Evolutionary conservation across 164 flowering plant genomes (phyloP), one percentile per base, ranked within the genome.

Genomic region (Saururus chinensis): DNA sequence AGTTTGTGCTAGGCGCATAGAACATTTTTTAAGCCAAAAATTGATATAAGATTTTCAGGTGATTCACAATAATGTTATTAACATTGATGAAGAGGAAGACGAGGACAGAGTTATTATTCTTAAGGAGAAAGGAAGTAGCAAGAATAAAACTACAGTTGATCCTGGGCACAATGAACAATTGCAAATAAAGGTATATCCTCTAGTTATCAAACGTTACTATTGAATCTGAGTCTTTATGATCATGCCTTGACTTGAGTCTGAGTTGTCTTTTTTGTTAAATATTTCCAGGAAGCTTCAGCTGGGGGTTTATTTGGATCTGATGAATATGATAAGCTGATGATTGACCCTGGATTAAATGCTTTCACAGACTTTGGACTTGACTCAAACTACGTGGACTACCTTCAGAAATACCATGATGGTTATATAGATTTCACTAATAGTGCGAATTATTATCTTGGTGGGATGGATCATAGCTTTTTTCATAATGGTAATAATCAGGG

Each of bases 31-130:
- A 30, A 30, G 6, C 37, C 37, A 30, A 30, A 30, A 30, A 30
- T 30, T 30, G 6, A 30, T 30, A 30, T 30, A 30, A 2, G 37
- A 30, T 30, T 30, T 64, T 10, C 52, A 71, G 70, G 67, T 60
- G 51, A 61, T 59, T 53, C 53, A 66, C 52, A 26, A 48, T 59
- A 66, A 65, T 37, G 25, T 59, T 48, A 66, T 62, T 40, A 63
- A 66, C 20, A 63, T 66, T 63, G 68, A 69, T 56, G 66, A 42
- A 58, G 64, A 66, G 17, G 70, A 71, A 45, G 61, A 62, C 54
- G 22, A 35, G 37, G 20, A 56, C 48, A 61, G 30, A 26, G 52
- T n/a, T 62, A 21, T 64, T 24, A 57, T 48, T 45, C 1, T 42
- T 42, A 60, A 51, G 24, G 60, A 20, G 19, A 21, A 64, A n/a